Base-by-base conservation (phyloP, 2,329 filamentous ascomycete species). In the Beauveria medogensis region DNA sequence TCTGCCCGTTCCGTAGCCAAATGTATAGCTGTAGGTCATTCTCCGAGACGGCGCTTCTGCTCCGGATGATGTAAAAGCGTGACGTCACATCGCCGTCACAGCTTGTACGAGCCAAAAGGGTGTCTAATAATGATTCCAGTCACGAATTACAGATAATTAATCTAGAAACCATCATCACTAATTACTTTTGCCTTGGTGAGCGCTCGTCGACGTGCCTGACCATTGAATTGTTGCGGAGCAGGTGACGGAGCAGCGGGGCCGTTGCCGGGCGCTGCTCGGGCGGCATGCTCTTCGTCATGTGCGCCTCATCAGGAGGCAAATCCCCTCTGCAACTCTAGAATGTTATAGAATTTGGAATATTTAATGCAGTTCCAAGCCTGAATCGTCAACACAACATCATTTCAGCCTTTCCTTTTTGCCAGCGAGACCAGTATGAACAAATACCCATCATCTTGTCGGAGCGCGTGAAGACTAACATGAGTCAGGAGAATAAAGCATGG, bases 181-280 rank as follows among this genome's bases (percentile, higher is more conserved):
- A 51, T 43, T 51, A 43, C 22, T 10, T 43, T 57, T 28, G 30
- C 18, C 10, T 20, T 22, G 30, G 34, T 22, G 34, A 22, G 28
- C 54, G 34, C 44, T 57, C 34, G 18, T 41, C 46, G 34, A 43
- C 30, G 55, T 50, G 22, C 34, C 55, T 50, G 46, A 7, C 18
- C 22, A 37, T 51, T 58, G 24, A 46, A 51, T 51, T 30, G 55
- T 22, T n/a, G 12, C 37, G 58, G 41, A 20, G 43, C 58, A 60
- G 58, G 50, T 60, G 58, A 60, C 51, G 51, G 58, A 37, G 41
- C 22, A 30, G 51, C 48, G 58, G 58, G 52, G 48, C 58, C 57
- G 43, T 37, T 4, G 28, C 34, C 46, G 40, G 40, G 37, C 37
- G 41, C 24, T 26, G 18, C 30, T 18, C 51, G 24, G 58, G 18